phyloP scores from a whole-genome alignment of 2,329 filamentous ascomycete genomes.

The Aspergillus sp. region DNA sequence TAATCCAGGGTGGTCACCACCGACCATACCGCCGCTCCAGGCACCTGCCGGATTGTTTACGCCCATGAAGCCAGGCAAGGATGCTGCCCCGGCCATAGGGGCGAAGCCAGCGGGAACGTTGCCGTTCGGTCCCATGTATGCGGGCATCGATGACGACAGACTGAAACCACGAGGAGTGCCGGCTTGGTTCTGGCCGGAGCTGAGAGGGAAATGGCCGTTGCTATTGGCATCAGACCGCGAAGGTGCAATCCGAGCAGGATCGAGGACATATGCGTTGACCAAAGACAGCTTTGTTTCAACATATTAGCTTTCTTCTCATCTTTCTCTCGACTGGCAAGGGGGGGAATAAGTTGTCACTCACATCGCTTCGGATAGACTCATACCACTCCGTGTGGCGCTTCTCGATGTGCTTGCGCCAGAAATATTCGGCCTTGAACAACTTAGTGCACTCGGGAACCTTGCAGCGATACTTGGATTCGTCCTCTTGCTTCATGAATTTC shows the following conservation, averaged over 20 bases:
- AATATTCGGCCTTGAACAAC: constrained; percentile 93
- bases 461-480: constrained; percentile 95
- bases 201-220: constrained; percentile 89
- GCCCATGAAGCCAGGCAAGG: constrained; percentile 35
- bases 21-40: constrained; percentile 32
- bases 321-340: neutral
- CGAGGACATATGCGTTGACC: constrained; percentile 90
- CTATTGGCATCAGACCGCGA: constrained; percentile 91
- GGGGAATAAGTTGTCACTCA: constrained; percentile 48
- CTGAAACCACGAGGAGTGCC: constrained; percentile 93
- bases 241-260: constrained; percentile 91
- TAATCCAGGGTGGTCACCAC: constrained; percentile 41
- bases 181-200: constrained; percentile 70
- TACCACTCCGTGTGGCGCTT: constrained; percentile 92
- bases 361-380: constrained; percentile 76
- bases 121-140: constrained; percentile 53
- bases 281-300: constrained; percentile 66
- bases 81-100: constrained; percentile 26
- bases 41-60: constrained; percentile 19
- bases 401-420: constrained; percentile 97
- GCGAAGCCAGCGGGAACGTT: constrained; percentile 41
- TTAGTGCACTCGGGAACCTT: constrained; percentile 95
- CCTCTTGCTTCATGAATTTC: constrained; percentile 94
- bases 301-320: constrained; percentile 30
- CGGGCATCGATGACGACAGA: constrained; percentile 67